These are phyloP conservation scores for Pichia kluyveri DNA, from an alignment of 805 yeast species.

Conservation along the genomic window DNA sequence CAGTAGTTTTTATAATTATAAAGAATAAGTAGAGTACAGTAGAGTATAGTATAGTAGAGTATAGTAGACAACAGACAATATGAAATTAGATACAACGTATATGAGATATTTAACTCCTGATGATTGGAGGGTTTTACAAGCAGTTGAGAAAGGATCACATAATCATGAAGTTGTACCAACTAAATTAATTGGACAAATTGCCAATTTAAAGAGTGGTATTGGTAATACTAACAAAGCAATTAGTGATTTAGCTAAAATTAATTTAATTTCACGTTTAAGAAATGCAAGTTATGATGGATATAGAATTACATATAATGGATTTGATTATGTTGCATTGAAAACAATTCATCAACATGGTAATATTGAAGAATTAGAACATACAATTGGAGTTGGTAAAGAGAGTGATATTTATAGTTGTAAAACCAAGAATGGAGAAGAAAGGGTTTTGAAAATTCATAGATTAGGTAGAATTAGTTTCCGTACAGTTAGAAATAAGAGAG, in stretches of 20 bases:
- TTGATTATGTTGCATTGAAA: slow-evolving; percentile 85
- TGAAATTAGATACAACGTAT: slow-evolving; percentile 90
- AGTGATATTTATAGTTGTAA: slow-evolving; percentile 86
- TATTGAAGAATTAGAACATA: slow-evolving; percentile 70
- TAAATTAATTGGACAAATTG: slow-evolving; percentile 65
- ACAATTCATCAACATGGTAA: slow-evolving; percentile 70
- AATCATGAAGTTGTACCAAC: slow-evolving; percentile 96
- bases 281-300: slow-evolving; percentile 96
- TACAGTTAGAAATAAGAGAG: slow-evolving; percentile 89
- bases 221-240: slow-evolving; percentile 74
- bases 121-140: slow-evolving; percentile 83
- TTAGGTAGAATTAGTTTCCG: slow-evolving; percentile 90
- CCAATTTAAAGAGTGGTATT: slow-evolving; percentile 58
- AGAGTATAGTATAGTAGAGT: no score
- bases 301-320: slow-evolving; percentile 79
- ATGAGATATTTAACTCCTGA: slow-evolving; percentile 89
- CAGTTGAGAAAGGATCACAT: slow-evolving; percentile 82
- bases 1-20: no score
- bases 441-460: slow-evolving; percentile 84
- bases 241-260: slow-evolving; percentile 79
- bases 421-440: slow-evolving; percentile 50
- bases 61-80: slow-evolving; percentile 25
- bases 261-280: slow-evolving; percentile 65
- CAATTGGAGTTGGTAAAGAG: slow-evolving; percentile 96
- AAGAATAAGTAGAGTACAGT: no score